phyloP scores from a whole-genome alignment of 108 stramenopile genomes.

The Conticribra weissflogii region DNA sequence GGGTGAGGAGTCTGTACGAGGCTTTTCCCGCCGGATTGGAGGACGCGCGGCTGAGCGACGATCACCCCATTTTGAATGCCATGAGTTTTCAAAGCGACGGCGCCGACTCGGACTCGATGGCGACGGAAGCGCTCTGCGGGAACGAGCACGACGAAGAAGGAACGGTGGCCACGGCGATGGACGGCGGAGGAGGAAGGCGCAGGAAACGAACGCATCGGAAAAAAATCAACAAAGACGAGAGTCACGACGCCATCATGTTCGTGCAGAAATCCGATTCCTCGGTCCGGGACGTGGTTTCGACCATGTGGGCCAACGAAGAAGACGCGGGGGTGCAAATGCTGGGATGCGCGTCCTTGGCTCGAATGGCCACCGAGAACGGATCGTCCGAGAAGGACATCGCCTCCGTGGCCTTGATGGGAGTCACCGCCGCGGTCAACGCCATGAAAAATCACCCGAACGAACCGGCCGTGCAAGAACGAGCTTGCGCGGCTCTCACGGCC shows the following conservation, averaged over 20 bases:
- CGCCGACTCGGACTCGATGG: slow-evolving; percentile 18
- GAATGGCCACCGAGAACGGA: slow-evolving; percentile 31
- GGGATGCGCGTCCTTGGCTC: slow-evolving; percentile 69
- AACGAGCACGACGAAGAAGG: slow-evolving; percentile 49
- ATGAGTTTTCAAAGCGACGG: slow-evolving; percentile 55
- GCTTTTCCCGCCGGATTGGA: slow-evolving; percentile 76
- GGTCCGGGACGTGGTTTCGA: slow-evolving; percentile 68
- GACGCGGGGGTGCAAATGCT: slow-evolving; percentile 91
- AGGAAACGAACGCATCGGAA: slow-evolving; percentile 38
- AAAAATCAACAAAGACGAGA: slow-evolving; percentile 75
- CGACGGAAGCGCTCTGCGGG: slow-evolving; percentile 29
- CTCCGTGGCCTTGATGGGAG: slow-evolving; percentile 70
- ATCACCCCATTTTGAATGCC: slow-evolving; percentile 60
- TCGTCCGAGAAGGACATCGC: slow-evolving; percentile 23
- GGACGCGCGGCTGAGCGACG: slow-evolving; percentile 59
- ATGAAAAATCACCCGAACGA: slow-evolving; percentile 92
- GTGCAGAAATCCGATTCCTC: slow-evolving; percentile 70
- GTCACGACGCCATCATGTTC: slow-evolving; percentile 88
- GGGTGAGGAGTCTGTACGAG: slow-evolving; percentile 76
- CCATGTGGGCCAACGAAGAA: slow-evolving; percentile 91
- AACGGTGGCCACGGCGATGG: slow-evolving; percentile 46
- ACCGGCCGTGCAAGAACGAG: slow-evolving; percentile 85
- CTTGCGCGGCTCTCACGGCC: slow-evolving; percentile 60
- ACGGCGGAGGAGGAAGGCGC: slow-evolving; percentile 44
- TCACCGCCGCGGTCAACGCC: slow-evolving; percentile 79